Evolutionary conservation across 352 stramenopile genomes (phyloP).

Genomic region (Globisporangium carolinianum): DNA sequence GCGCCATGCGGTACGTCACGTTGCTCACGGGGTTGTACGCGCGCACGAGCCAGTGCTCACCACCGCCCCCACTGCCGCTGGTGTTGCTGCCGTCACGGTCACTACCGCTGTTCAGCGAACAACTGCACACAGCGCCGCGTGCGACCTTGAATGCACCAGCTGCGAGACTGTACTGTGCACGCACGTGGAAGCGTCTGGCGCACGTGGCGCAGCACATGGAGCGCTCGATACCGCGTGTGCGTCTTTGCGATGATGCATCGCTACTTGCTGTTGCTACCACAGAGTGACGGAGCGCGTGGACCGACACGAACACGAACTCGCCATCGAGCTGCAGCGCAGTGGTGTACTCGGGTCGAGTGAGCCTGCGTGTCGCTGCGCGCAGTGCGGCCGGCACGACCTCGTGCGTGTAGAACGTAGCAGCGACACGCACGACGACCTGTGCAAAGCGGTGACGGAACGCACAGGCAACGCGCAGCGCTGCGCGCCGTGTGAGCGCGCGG

Average conservation of each 20-base stretch:
- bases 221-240: not conserved
- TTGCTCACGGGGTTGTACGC: conserved; percentile 60
- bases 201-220: conserved; percentile 41
- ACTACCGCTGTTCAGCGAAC: conserved; percentile 23
- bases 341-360: conserved; percentile 36
- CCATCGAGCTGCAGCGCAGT: conserved; percentile 42
- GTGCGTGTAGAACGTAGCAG: conserved; percentile 25
- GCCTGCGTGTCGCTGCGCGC: conserved; percentile 19
- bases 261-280: not conserved
- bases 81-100: conserved; percentile 1
- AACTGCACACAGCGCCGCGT: conserved; percentile 35
- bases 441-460: conserved; percentile 25
- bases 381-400: conserved; percentile 23
- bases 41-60: conserved; percentile 49
- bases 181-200: conserved; percentile 37
- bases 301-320: conserved; percentile 49
- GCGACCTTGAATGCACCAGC: conserved; percentile 23
- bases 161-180: conserved; percentile 18
- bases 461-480: conserved; percentile 25
- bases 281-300: conserved; percentile 37
- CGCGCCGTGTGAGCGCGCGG: conserved; percentile 17
- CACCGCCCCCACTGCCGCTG: not conserved
- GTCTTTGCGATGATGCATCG: not conserved
- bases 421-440: conserved; percentile 17
- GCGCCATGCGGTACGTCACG: conserved; percentile 35